Evolutionary conservation across 2,329 filamentous ascomycete genomes (phyloP).

Genomic region (Aspergillus tamarii): DNA sequence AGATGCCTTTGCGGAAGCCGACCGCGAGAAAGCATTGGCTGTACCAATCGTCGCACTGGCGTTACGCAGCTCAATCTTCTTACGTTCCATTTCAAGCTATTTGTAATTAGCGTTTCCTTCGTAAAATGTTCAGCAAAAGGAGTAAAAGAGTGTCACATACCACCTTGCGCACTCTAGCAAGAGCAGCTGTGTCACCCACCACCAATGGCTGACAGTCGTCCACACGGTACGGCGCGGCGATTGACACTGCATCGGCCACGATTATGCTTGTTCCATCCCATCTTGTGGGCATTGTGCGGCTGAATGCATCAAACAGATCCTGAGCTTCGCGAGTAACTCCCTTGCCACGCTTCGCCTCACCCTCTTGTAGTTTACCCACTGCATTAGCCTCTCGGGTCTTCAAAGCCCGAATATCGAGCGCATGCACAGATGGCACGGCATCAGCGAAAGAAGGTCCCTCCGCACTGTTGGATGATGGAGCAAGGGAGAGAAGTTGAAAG

Average conservation of each 20-base stretch:
- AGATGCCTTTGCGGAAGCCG: constrained; percentile 13
- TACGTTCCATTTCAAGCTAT: constrained; percentile 52
- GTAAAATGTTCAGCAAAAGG: not conserved
- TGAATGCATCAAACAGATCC: constrained; percentile 65
- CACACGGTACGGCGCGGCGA: constrained; percentile 60
- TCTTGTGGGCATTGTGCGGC: constrained; percentile 61
- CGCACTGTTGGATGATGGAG: constrained; percentile 31
- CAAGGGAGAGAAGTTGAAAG: constrained; percentile 57
- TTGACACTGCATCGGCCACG: constrained; percentile 63
- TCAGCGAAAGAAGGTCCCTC: constrained; percentile 51
- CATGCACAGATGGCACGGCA: constrained; percentile 45
- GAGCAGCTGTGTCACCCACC: constrained; percentile 44
- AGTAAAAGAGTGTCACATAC: constrained; percentile 37
- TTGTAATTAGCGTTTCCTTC: constrained; percentile 7
- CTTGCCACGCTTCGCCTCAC: constrained; percentile 61
- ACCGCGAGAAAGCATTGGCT: constrained; percentile 31
- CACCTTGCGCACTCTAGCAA: constrained; percentile 52
- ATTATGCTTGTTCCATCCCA: constrained; percentile 64
- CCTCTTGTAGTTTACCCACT: constrained; percentile 59
- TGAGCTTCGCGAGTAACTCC: constrained; percentile 65
- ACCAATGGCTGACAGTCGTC: constrained; percentile 55
- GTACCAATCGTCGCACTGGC: constrained; percentile 43
- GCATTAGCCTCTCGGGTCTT: constrained; percentile 59
- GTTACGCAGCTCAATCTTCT: constrained; percentile 50
- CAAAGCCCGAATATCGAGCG: constrained; percentile 59